Base-by-base conservation (phyloP, 1,284 basidiomycete genomes). In the Puccinia novopanici region DNA sequence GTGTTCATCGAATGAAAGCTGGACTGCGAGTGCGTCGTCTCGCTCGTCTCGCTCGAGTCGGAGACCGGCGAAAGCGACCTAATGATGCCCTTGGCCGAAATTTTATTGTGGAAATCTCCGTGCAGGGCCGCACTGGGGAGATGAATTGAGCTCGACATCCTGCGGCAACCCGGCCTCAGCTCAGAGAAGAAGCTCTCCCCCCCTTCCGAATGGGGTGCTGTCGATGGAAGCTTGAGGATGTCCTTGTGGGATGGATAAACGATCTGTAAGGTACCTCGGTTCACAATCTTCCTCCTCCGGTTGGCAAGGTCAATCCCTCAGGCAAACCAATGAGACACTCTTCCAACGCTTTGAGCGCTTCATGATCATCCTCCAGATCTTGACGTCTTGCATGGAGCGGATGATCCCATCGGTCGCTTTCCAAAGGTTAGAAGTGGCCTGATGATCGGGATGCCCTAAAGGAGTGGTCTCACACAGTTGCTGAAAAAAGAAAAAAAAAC, bases 301-400 rank as follows among this genome's bases (percentile, higher is more conserved):
- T 87, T 87, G 0, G 91, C 90, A 3, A 95, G 87, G 87, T 86
- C 34, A 88, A 87, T 4, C 87, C 86, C 1, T 87, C 81, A 0
- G 90, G 89, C 2, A 93, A 84, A 0, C 91, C 91, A 30, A n/a
- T 89, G 86, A n/a, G 93, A 87, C 24, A 87, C 86, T 84, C 54
- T 40, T 73, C 50, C n/a, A 73, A 55, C 4, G 5, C 54, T 73
- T 91, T 91, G 50, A 92, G 87, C 67, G 90, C 86, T 30, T 91
- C 89, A 84, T 93, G 92, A 82, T 93, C 92, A 81, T 93, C 92
- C 85, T 95, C 93, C n/a, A 92, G 89, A 3, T 86, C 84, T 94
- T 94, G 82, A 94, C 92, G 82, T 93, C 92, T 70, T 91, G 90
- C 86, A 96, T 89, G 0, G 91, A 90, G n/a, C 89, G 61, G 72